A percentile compares a stretch with the other conserved stretches of the same genome.
Evolutionary conservation across 345 rosid genomes (phyloP).

Genomic region (Citrus cavaleriei): DNA sequence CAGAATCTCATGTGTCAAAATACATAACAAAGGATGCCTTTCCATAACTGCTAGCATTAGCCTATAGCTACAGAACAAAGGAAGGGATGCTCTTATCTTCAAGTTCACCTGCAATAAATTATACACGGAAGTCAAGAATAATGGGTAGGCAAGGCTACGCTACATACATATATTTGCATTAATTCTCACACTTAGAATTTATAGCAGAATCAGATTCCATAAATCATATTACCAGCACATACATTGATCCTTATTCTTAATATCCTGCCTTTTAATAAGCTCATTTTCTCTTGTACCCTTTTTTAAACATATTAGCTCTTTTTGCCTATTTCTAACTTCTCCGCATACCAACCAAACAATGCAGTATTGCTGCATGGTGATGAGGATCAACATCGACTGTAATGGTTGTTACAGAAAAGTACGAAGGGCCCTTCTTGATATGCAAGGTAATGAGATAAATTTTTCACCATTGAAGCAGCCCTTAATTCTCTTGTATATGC

Average conservation of each 20-base stretch:
- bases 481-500: background rate
- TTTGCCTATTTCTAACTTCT: background rate
- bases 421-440: constrained; percentile 35
- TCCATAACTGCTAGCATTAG: background rate
- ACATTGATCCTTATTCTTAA: constrained; percentile 6
- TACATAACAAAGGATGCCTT: constrained; percentile 7
- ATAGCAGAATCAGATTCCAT: constrained; percentile 37
- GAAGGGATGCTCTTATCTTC: constrained; percentile 15
- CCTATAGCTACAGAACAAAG: constrained; percentile 3
- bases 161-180: background rate
- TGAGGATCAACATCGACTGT: constrained; percentile 55
- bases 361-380: constrained; percentile 42
- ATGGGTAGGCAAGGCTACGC: constrained; percentile 6
- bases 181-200: constrained; percentile 2
- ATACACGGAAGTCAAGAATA: constrained; percentile 28
- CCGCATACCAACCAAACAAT: background rate
- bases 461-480: background rate
- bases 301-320: no score
- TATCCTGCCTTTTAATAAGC: no score
- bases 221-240: background rate
- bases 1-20: no score
- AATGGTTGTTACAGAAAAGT: constrained; percentile 50
- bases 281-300: no score
- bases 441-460: constrained; percentile 24
- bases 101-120: background rate